Conservation (phyloP, 345 rosid species). For the Bretschneidera sinensis region DNA sequence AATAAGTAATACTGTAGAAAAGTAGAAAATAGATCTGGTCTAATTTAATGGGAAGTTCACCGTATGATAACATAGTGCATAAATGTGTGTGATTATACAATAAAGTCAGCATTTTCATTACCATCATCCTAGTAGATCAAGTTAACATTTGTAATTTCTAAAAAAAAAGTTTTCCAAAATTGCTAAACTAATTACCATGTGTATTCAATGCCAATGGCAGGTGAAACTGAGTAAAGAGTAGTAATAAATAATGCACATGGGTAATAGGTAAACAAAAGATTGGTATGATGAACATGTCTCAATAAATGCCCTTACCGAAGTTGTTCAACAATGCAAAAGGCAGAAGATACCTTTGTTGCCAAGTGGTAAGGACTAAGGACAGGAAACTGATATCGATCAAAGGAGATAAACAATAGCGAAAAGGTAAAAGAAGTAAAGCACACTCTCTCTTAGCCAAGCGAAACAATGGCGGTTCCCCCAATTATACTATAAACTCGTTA, state of each 20-base stretch:
- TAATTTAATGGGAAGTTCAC: too few species aligned
- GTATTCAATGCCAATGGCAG: slow-evolving; percentile 15
- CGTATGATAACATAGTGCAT: too few species aligned
- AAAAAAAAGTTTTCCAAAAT: not conserved
- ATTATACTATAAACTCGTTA: too few species aligned
- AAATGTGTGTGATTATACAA: not conserved
- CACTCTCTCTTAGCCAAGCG: too few species aligned
- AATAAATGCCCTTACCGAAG: slow-evolving; percentile 25
- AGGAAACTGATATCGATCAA: not conserved
- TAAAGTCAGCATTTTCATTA: not conserved
- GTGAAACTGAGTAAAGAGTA: slow-evolving; percentile 10
- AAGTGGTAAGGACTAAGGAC: not conserved
- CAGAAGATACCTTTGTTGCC: not conserved
- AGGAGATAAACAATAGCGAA: not conserved
- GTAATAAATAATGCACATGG: slow-evolving; percentile 43
- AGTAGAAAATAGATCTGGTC: too few species aligned
- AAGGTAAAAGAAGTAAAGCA: too few species aligned
- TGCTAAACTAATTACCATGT: slow-evolving; percentile 1
- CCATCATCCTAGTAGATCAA: not conserved
- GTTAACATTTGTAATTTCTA: not conserved
- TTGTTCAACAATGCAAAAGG: slow-evolving; percentile 16
- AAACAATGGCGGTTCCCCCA: too few species aligned
- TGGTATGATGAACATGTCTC: slow-evolving; percentile 16
- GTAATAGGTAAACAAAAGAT: slow-evolving; percentile 13
- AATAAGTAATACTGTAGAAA: too few species aligned